These are phyloP conservation scores for Nicotiana rustica DNA, from an alignment of 305 asterid genomes.

Conservation along the genomic window DNA sequence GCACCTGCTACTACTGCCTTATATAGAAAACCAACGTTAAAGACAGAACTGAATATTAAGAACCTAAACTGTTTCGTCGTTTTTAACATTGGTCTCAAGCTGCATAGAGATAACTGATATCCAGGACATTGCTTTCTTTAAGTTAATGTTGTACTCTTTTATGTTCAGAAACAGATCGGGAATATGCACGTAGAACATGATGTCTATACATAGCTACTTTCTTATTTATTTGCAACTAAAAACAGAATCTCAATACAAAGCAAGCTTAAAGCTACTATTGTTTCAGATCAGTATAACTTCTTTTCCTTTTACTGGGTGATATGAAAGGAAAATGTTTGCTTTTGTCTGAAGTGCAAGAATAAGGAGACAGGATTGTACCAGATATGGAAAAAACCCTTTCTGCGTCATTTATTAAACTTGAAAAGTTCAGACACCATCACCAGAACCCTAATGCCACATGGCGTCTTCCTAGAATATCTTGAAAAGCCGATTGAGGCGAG, in stretches of 20 bases:
- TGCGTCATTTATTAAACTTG: no score
- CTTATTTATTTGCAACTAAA: not conserved
- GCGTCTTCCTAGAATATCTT: not conserved
- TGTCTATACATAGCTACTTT: not conserved
- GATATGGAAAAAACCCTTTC: no score
- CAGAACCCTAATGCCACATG: not conserved
- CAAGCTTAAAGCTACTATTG: not conserved
- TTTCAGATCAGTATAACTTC: no score
- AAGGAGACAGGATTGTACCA: not conserved
- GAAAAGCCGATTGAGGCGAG: not conserved
- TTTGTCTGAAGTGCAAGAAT: not conserved
- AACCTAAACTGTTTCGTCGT: not conserved
- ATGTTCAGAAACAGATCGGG: not conserved
- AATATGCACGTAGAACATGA: not conserved
- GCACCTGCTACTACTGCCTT: not conserved
- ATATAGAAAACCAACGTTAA: not conserved
- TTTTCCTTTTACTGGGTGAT: no score
- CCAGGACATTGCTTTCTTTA: not conserved
- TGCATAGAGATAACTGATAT: not conserved
- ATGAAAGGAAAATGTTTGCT: not conserved
- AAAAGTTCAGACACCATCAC: not conserved
- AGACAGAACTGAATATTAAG: not conserved
- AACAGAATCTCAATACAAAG: not conserved
- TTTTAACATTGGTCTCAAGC: not conserved
- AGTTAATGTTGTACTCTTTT: not conserved